Evolutionary conservation across 2,329 filamentous ascomycete genomes (phyloP).

Genomic region (Arthrobotrys musiformis): DNA sequence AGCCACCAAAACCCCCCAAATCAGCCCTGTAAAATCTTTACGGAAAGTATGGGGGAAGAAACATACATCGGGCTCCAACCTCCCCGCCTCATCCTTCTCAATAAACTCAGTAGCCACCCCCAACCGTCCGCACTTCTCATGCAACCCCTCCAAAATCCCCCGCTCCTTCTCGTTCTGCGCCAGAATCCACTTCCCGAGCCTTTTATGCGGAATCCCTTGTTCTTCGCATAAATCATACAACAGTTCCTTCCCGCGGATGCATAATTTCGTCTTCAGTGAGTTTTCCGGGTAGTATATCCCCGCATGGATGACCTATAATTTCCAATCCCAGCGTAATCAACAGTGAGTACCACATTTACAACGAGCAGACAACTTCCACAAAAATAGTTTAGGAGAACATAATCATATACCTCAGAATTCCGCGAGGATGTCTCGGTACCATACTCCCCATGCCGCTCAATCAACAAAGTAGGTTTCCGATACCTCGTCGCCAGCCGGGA

Average conservation of each 20-base stretch:
- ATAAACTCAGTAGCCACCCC: slow-evolving; percentile 80
- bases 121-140: slow-evolving; percentile 64
- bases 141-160: slow-evolving; percentile 69
- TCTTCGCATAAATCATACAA: slow-evolving; percentile 81
- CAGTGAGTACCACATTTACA: slow-evolving; percentile 1
- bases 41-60: slow-evolving; percentile 61
- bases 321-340: too few species aligned
- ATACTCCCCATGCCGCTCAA: slow-evolving; percentile 79
- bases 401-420: slow-evolving; percentile 78
- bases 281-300: slow-evolving; percentile 85
- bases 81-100: slow-evolving; percentile 69
- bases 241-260: slow-evolving; percentile 78
- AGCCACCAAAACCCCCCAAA: background rate
- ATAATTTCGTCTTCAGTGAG: slow-evolving; percentile 84
- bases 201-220: slow-evolving; percentile 75
- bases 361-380: too few species aligned
- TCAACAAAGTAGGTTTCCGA: slow-evolving; percentile 75
- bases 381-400: background rate
- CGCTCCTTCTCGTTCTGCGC: slow-evolving; percentile 81
- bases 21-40: background rate
- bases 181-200: slow-evolving; percentile 93
- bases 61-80: slow-evolving; percentile 78
- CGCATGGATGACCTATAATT: slow-evolving; percentile 81
- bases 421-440: slow-evolving; percentile 89
- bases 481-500: slow-evolving; percentile 73